Evolutionary conservation across 345 rosid genomes (phyloP), one percentile per base, ranked within the genome.

Genomic region (Acer saccharum): DNA sequence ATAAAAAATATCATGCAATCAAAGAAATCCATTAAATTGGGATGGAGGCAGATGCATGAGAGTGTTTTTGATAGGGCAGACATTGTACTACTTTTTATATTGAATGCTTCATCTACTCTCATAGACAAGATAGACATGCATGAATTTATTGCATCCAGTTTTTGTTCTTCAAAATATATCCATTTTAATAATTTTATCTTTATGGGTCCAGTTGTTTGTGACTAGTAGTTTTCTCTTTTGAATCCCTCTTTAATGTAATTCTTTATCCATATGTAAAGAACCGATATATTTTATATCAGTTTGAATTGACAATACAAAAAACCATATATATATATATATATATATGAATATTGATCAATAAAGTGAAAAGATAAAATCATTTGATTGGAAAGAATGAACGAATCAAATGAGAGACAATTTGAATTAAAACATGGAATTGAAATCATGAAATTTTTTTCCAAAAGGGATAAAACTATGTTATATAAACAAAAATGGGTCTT

Each of bases 41-140:
- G 70, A 35, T 41, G 13, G 46, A 66, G 23, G 58, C 72, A 46
- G 48, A 12, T 20, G 58, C 77, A 77, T 64, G 71, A 62, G 81
- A 66, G 17, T 78, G 63, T 76, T 68, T 68, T 73, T 70, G 1
- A 16, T 65, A 57, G 12, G 20, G 44, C 20, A 25, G 83, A 70
- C 72, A 61, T 43, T 50, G 72, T 63, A 54, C 81, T 41, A 7
- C 39, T 64, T 20, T 18, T 13, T 6, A 61, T 1, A 79, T 71
- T 82, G 21, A 82, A 79, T 77, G 85, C 73, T 52, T 79, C 78
- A 60, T 23, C 83, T 39, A 54, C 73, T 63, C 29, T 35, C 68
- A 12, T 46, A 20, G 50, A 65, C 61, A 41, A 4, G 39, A 73
- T 6, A 62, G 39, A 43, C 23, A 43, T 39, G 43, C 16, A 52